Evolutionary conservation across 345 rosid species (phyloP), one percentile per base, ranked within the genome.

Genomic region (Arabis alpina): DNA sequence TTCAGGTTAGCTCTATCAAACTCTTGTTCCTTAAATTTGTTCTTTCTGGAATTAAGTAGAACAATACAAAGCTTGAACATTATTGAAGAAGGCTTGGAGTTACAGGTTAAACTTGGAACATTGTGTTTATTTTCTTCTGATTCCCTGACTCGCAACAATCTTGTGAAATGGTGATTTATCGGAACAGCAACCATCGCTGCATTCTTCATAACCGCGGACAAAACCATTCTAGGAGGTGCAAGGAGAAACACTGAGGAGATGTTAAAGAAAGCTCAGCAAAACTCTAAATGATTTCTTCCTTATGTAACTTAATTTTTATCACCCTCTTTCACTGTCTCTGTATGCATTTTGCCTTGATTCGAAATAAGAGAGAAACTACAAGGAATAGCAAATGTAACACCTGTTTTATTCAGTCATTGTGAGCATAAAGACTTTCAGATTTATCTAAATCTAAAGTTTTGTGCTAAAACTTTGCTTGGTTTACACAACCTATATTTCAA

Each of bases 151-250:
- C 0, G 1, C 6, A 4, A 54, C 14, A 13, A 73, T 73, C 49
- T 55, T 48, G 27, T 54, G 56, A 36, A 41, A 16, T 73, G 57
- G 56, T 55, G 19, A 48, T 66, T 19, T 2, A 13, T 47, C 0
- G 63, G 37, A 76, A 76, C 79, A 76, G 79, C 71, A 8, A 55
- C 97, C 9, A 89, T 90, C 53, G 96, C 97, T 6, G 96, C 97
- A 5, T 93, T 87, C 81, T 93, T 93, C 75, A 89, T 93, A 64
- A 90, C 87, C 13, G 96, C 97, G 8, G 97, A 93, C 87, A 93
- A 91, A 91, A 91, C 98, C 37, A 86, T 93, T 72, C 78, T 93
- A 65, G 86, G 86, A 8, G 87, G 87, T 0, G 97, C 97, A 48
- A 73, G 97, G 74, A 89, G 55, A 56, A 76, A 69, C 61, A 76